Conservation (phyloP, 1,139 yeast genomes). For the Martiniozyma asiatica region DNA sequence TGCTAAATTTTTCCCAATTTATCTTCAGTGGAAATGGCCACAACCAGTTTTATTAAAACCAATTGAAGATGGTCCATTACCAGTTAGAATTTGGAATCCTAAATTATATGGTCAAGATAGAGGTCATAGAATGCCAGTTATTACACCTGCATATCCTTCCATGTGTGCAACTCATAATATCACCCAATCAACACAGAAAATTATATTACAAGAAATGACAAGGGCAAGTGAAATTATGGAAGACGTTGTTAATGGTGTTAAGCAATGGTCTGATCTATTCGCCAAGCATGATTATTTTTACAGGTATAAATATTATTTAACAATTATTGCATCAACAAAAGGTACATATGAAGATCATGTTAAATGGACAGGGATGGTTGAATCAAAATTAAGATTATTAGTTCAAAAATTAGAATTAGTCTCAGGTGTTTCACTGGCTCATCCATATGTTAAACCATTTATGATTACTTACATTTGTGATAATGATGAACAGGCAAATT, state of each 20-base stretch:
- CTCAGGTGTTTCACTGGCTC: constrained; percentile 71
- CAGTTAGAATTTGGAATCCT: constrained; percentile 96
- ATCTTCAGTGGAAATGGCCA: constrained; percentile 95
- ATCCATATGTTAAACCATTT: constrained; percentile 79
- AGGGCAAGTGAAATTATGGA: constrained; percentile 65
- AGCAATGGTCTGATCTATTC: constrained; percentile 66
- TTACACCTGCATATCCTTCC: constrained; percentile 97
- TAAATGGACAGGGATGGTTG: constrained; percentile 88
- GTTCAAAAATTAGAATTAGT: constrained; percentile 72
- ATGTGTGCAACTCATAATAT: constrained; percentile 99
- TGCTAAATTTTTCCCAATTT: constrained; percentile 75
- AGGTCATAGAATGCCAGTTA: constrained; percentile 94
- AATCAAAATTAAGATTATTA: constrained; percentile 68
- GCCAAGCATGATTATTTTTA: constrained; percentile 71
- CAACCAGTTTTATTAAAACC: constrained; percentile 88
- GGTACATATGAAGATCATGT: constrained; percentile 68
- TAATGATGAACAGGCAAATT: constrained; percentile 29
- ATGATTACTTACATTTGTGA: constrained; percentile 42
- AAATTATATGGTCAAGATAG: constrained; percentile 78
- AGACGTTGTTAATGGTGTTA: constrained; percentile 53
- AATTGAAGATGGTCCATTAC: constrained; percentile 94
- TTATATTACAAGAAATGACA: constrained; percentile 61
- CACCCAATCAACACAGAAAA: constrained; percentile 71
- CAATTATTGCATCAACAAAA: constrained; percentile 67
- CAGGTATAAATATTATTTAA: constrained; percentile 74